A percentile compares a stretch with the other conserved stretches of the same genome.
Conservation (phyloP, 345 rosid species). For the Brassica rapa region DNA sequence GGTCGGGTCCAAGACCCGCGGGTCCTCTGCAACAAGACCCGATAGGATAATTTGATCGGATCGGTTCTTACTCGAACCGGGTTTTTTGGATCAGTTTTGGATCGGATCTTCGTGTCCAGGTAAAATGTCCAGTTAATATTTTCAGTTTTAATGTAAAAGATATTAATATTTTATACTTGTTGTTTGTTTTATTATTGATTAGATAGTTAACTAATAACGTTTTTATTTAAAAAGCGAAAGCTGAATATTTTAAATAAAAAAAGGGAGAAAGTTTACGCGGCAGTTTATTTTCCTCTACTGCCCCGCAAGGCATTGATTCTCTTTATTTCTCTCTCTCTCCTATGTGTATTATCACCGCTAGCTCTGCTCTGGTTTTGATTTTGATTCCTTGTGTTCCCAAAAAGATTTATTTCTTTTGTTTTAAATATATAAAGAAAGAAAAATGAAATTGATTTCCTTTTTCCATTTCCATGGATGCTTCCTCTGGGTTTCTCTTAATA, state of each 20-base stretch:
- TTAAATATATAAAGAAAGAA: background rate
- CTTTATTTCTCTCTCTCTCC: background rate
- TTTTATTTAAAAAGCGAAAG: no score
- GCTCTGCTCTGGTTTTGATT: background rate
- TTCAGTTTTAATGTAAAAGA: no score
- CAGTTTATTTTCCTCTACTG: constrained; percentile 31
- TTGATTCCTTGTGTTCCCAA: background rate
- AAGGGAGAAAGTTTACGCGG: background rate
- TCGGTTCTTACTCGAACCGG: no score
- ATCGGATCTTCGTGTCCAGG: no score
- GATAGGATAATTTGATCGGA: no score
- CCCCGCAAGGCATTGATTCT: constrained; percentile 41
- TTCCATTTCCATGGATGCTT: background rate
- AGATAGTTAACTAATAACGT: no score
- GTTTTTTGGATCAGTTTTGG: no score
- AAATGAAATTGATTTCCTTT: background rate
- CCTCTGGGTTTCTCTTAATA: constrained; percentile 16
- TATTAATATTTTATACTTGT: no score
- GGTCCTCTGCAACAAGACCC: no score
- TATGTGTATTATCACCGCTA: background rate
- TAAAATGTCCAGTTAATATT: no score
- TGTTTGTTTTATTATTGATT: no score
- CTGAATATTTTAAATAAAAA: background rate
- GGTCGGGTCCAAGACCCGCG: no score
- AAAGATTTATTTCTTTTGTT: background rate